Percentiles rank a stretch among this genome's conserved stretches.
Conservation (phyloP, 495 filamentous ascomycete genomes). For the Hyaloscypha variabilis region DNA sequence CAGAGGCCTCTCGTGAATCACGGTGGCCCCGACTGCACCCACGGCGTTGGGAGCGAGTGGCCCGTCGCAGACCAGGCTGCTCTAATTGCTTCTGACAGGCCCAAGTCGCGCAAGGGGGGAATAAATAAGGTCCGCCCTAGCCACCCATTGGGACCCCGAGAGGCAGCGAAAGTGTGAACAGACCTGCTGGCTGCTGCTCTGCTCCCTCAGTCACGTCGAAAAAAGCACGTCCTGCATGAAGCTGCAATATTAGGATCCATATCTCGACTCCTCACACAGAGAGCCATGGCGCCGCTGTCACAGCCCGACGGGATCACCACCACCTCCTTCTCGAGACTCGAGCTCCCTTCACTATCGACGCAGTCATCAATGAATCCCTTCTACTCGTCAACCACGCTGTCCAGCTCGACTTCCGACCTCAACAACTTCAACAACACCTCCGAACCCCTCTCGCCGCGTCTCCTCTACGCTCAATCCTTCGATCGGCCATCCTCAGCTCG, state of each 20-base stretch:
- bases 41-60: neutral
- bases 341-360: neutral
- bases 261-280: neutral
- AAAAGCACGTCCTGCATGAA: slow-evolving; percentile 16
- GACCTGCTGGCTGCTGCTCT: neutral
- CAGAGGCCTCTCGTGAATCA: neutral
- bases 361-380: slow-evolving; percentile 1
- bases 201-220: neutral
- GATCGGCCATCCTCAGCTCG: slow-evolving; percentile 28
- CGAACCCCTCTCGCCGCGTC: slow-evolving; percentile 20
- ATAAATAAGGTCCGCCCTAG: neutral
- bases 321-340: neutral
- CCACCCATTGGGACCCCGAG: neutral
- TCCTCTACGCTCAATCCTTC: slow-evolving; percentile 29
- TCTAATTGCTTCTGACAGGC: neutral
- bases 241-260: slow-evolving; percentile 19
- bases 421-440: slow-evolving; percentile 5
- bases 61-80: neutral
- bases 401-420: slow-evolving; percentile 27
- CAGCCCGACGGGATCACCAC: neutral
- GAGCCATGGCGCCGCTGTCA: slow-evolving; percentile 10
- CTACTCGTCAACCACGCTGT: slow-evolving; percentile 54
- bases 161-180: neutral
- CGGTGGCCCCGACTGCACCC: neutral
- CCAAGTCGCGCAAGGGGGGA: neutral